Evolutionary conservation across 495 filamentous ascomycete species (phyloP), one percentile per base, ranked within the genome.

Genomic region (Hypoxylon rickii): DNA sequence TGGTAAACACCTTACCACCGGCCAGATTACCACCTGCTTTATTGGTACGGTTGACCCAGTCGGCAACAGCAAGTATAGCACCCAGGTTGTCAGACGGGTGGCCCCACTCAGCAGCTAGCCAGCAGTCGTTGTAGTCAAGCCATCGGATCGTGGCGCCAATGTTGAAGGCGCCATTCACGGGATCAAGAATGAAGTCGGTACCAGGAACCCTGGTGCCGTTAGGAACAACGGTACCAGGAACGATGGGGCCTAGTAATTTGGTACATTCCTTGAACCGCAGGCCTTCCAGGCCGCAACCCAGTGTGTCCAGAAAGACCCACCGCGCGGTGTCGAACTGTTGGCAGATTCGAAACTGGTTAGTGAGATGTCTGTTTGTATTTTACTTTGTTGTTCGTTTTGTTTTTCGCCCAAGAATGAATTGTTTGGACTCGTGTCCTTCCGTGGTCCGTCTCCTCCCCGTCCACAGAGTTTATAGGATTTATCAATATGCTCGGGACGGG

Each of bases 91-190:
- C 93, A 2, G 90, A 96, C 38, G 93, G 94, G 68, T 98, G 94
- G 38, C 94, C 94, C 94, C 94, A 98, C 77, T 98, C 94, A 48
- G 94, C 94, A 12, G 94, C 94, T 50, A 98, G 79, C 95, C 94
- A 98, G 83, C 94, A 97, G 81, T 98, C 94, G 70, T 98, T 98
- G 84, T 97, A 98, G 74, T 98, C 94, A 47, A 98, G 84, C 94
- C 94, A 98, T 61, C 94, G 83, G 75, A 98, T 96, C 86, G 94
- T 95, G 58, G 95, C 86, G 52, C 94, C 94, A 53, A 98, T 97
- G 81, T 98, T 97, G 83, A 98, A 98, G 48, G 94, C 94, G 34
- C 89, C 94, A 56, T 92, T 89, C 60, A 98, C 87, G 18, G 94
- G 94, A 73, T 98, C 94, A 47, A 98, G 85, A 71, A 95, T 85